Evolutionary conservation across 1,139 yeast genomes (phyloP).

Genomic region (Arxiozyma heterogenica): DNA sequence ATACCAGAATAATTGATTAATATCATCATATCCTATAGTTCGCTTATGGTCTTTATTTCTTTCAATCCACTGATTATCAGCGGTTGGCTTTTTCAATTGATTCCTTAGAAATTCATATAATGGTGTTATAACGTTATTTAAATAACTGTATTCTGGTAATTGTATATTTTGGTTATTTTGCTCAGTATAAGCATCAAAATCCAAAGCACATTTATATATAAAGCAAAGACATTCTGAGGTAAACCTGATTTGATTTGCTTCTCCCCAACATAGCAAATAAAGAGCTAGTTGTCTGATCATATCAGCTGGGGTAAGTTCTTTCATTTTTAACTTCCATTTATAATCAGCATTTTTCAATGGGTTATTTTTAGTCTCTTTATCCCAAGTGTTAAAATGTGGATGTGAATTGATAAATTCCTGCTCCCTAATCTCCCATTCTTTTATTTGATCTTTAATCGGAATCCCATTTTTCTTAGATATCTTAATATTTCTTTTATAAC

Average conservation of each 20-base stretch:
- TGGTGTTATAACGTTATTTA: conserved; percentile 69
- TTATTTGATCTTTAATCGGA: conserved; percentile 28
- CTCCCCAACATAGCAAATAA: conserved; percentile 79
- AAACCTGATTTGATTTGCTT: conserved; percentile 71
- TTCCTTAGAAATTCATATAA: conserved; percentile 52
- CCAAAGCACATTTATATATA: conserved; percentile 68
- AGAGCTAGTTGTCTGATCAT: conserved; percentile 58
- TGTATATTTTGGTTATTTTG: background rate
- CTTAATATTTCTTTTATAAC: conserved; percentile 29
- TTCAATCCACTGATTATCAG: conserved; percentile 36
- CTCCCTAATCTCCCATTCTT: conserved; percentile 27
- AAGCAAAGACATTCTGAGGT: conserved; percentile 84
- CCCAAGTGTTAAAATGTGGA: conserved; percentile 26
- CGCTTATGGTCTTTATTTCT: conserved; percentile 58
- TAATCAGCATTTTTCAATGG: conserved; percentile 45
- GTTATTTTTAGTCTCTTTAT: conserved; percentile 53
- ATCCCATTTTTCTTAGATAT: conserved; percentile 32
- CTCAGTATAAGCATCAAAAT: conserved; percentile 36
- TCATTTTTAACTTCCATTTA: conserved; percentile 60
- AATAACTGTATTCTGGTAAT: conserved; percentile 35
- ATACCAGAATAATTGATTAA: conserved; percentile 81
- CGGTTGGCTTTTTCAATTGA: conserved; percentile 40
- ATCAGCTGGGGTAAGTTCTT: conserved; percentile 42
- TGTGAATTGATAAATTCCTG: conserved; percentile 27
- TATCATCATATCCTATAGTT: conserved; percentile 77